Conservation (phyloP, 169 alveolate genomes). For the Cryptosporidium meleagridis region DNA sequence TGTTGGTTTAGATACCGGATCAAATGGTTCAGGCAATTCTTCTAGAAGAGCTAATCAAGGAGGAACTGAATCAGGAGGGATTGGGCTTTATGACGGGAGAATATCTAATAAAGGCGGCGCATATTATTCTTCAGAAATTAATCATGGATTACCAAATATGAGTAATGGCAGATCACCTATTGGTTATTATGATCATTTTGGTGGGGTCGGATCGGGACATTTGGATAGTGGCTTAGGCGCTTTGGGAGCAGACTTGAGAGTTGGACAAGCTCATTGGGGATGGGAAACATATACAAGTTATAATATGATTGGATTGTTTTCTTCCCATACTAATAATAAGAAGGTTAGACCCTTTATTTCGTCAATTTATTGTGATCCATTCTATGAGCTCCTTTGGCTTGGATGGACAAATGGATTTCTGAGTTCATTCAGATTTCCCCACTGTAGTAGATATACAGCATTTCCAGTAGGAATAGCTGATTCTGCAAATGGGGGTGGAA, state of each 20-base stretch:
- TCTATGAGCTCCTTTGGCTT: constrained; percentile 69
- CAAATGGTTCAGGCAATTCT: constrained; percentile 1
- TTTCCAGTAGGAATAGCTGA: constrained; percentile 69
- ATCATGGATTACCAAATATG: not conserved
- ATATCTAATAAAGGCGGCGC: not conserved
- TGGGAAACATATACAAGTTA: constrained; percentile 74
- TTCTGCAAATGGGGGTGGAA: not conserved
- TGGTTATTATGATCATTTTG: constrained; percentile 13
- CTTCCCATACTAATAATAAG: constrained; percentile 20
- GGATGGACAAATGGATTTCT: constrained; percentile 74
- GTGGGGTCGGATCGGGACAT: constrained; percentile 17
- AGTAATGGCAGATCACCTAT: not conserved
- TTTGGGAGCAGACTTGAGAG: constrained; percentile 3
- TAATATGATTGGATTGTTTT: constrained; percentile 54
- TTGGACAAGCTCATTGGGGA: constrained; percentile 37
- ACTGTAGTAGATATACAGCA: constrained; percentile 67
- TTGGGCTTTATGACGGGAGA: not conserved
- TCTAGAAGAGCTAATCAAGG: not conserved
- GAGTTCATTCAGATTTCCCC: constrained; percentile 70
- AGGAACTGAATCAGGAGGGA: not conserved
- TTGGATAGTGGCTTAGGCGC: not conserved
- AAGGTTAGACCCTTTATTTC: constrained; percentile 59
- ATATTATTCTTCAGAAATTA: not conserved
- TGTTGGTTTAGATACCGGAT: constrained; percentile 15
- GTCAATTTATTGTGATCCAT: constrained; percentile 55